Conservation (phyloP, 202 grass and related monocot genomes). For the Dendrocalamus latiflorus region DNA sequence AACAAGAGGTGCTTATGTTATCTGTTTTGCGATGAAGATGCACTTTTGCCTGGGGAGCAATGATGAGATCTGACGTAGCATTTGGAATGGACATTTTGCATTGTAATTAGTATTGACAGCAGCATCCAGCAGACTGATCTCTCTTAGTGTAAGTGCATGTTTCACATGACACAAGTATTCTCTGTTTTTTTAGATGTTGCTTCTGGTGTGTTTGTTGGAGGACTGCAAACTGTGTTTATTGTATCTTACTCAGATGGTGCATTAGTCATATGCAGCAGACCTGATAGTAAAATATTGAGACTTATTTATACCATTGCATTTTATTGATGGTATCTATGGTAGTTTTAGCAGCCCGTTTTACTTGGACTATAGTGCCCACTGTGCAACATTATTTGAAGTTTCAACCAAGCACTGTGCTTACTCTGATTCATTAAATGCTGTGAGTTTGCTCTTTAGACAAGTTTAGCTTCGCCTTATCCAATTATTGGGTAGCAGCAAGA, state of each 20-base stretch:
- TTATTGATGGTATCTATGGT: background rate
- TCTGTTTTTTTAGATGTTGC: constrained; percentile 21
- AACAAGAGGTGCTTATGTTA: constrained; percentile 40
- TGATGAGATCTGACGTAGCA: constrained; percentile 43
- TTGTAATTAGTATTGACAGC: constrained; percentile 79
- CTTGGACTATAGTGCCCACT: background rate
- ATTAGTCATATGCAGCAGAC: background rate
- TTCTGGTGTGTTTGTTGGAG: constrained; percentile 22
- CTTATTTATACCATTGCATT: background rate
- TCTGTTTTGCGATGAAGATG: constrained; percentile 36
- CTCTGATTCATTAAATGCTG: background rate
- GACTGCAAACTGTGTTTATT: constrained; percentile 30
- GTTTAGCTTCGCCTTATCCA: background rate
- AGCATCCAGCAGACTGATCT: constrained; percentile 55
- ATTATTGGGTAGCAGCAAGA: background rate
- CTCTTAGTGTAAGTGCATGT: constrained; percentile 62
- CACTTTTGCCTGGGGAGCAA: constrained; percentile 19
- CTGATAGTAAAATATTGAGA: constrained; percentile 20
- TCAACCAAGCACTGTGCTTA: constrained; percentile 5
- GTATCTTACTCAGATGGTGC: constrained; percentile 16
- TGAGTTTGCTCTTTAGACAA: constrained; percentile 17
- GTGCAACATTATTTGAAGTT: constrained; percentile 19
- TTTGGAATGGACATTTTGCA: constrained; percentile 55
- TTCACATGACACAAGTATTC: constrained; percentile 43
- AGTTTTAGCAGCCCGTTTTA: constrained; percentile 10